phyloP scores from a whole-genome alignment of 345 rosid genomes.

The Odontarrhena argentea region DNA sequence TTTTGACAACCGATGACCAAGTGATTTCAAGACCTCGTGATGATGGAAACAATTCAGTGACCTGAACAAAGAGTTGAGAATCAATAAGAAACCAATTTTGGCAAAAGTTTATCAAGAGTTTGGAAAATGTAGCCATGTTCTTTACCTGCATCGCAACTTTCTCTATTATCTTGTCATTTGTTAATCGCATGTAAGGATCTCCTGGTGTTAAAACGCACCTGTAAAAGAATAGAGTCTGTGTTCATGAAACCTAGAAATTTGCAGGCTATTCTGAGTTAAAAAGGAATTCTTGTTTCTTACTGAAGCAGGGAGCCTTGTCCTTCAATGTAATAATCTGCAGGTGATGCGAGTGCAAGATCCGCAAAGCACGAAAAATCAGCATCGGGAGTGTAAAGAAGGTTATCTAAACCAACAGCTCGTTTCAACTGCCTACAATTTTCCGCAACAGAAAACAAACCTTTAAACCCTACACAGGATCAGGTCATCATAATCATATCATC shows the following conservation, averaged over 20 bases:
- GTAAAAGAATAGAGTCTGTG: conserved; percentile 27
- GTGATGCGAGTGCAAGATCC: conserved; percentile 87
- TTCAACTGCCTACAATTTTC: conserved; percentile 81
- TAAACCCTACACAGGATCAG: neutral
- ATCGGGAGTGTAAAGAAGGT: conserved; percentile 95
- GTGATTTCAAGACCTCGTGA: conserved; percentile 79
- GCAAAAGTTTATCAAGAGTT: neutral
- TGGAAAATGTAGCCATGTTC: conserved; percentile 13
- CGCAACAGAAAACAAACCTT: conserved; percentile 28
- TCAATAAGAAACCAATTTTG: conserved; percentile 17
- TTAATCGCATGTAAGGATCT: conserved; percentile 90
- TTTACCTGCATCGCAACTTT: conserved; percentile 89
- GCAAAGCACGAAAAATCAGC: conserved; percentile 99
- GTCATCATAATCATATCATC: conserved; percentile 21
- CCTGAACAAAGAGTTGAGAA: conserved; percentile 47
- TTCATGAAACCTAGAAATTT: conserved; percentile 21
- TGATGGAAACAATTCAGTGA: conserved; percentile 77
- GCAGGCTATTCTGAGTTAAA: neutral
- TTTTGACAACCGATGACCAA: conserved; percentile 97
- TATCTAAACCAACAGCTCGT: conserved; percentile 82
- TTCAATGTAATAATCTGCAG: conserved; percentile 90
- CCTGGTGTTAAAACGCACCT: conserved; percentile 97
- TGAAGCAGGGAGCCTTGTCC: conserved; percentile 98
- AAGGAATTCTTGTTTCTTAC: conserved; percentile 49
- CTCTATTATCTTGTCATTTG: conserved; percentile 78